A percentile compares a stretch with the other conserved stretches of the same genome.
Conservation (phyloP, 148 eudicot species). For the Fagopyrum esculentum region DNA sequence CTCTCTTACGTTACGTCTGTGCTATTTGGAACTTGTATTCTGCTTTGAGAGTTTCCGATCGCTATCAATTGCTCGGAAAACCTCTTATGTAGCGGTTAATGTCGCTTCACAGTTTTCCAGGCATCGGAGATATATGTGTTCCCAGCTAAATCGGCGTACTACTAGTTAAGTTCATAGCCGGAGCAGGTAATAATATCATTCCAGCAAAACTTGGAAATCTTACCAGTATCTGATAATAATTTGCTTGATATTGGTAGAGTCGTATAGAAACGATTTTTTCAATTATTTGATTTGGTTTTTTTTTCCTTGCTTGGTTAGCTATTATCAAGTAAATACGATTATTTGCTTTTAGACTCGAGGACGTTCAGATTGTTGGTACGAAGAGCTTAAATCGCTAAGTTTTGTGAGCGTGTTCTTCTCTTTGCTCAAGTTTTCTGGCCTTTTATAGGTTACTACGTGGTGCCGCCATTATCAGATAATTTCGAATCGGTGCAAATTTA, state of each 20-base stretch:
- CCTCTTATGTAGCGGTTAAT: neutral
- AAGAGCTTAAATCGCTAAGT: neutral
- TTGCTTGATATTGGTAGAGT: neutral
- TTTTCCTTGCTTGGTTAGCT: neutral
- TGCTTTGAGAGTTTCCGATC: neutral
- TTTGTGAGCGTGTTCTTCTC: neutral
- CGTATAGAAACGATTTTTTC: neutral
- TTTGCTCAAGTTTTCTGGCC: neutral
- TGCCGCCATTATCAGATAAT: neutral
- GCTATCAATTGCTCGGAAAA: neutral
- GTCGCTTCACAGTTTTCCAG: neutral
- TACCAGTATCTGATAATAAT: neutral
- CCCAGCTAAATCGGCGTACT: neutral
- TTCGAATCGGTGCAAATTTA: neutral
- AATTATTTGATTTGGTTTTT: neutral
- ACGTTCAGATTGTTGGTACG: conserved; percentile 1
- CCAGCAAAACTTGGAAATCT: neutral
- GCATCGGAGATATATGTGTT: neutral
- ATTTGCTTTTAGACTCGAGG: neutral
- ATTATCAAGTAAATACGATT: neutral
- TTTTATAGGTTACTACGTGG: neutral
- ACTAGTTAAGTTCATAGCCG: neutral
- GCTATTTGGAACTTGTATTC: neutral
- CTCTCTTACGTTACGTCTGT: neutral
- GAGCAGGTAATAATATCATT: neutral